Evolutionary conservation across 164 flowering plant genomes (phyloP).

Genomic region (Vitis cinerea): DNA sequence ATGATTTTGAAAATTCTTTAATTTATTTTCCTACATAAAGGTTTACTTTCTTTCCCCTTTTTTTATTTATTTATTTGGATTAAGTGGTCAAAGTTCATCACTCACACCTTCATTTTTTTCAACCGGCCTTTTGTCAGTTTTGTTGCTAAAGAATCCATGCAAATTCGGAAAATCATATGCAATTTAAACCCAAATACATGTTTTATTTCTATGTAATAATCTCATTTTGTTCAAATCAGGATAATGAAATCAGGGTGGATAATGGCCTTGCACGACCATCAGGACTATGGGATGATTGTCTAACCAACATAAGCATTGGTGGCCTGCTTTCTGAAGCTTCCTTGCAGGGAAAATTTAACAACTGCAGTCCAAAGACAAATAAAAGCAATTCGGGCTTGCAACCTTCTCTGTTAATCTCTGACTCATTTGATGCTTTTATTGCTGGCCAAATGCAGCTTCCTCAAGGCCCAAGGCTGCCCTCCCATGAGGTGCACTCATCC

Average conservation of each 20-base stretch:
- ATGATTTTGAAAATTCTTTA: no score
- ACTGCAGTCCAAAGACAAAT: conserved; percentile 20
- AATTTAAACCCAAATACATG: no score
- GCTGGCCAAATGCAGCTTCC: conserved; percentile 28
- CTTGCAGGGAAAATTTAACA: conserved; percentile 40
- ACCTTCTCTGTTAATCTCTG: conserved; percentile 32
- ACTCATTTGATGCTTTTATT: conserved; percentile 59
- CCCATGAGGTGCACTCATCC: conserved; percentile 32
- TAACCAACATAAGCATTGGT: conserved; percentile 68
- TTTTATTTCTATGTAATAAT: neutral
- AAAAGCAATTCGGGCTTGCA: conserved; percentile 25
- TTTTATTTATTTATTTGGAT: neutral
- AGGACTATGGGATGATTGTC: conserved; percentile 40
- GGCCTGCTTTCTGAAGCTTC: conserved; percentile 75
- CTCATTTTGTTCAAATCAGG: conserved; percentile 23
- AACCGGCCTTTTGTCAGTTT: no score
- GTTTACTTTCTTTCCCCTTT: neutral
- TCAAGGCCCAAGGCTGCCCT: conserved; percentile 24
- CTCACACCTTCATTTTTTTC: no score
- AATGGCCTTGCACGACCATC: conserved; percentile 20
- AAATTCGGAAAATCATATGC: no score
- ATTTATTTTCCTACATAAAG: no score
- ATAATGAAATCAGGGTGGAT: conserved; percentile 14
- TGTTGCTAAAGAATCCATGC: neutral
- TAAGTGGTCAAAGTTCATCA: neutral